These are phyloP conservation scores for Pythium insidiosum DNA, from an alignment of 352 stramenopile genomes.

Conservation along the genomic window DNA sequence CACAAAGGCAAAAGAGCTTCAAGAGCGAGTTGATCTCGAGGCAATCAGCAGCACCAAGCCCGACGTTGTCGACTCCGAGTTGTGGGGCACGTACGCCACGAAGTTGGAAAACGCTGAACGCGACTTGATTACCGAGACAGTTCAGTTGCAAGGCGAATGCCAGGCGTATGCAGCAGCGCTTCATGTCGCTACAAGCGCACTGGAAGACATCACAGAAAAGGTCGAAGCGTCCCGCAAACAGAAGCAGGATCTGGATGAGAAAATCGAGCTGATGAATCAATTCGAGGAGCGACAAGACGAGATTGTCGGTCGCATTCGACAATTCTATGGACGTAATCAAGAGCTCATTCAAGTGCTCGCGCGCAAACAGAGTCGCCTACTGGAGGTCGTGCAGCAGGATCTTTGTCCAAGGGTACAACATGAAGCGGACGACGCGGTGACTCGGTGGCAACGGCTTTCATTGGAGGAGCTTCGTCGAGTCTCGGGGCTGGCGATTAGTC, in stretches of 20 bases:
- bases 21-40: constrained; percentile 4
- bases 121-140: constrained; percentile 8
- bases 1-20: constrained; percentile 12
- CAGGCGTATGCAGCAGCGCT: constrained; percentile 16
- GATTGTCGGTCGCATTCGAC: constrained; percentile 24
- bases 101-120: not conserved
- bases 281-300: constrained; percentile 32
- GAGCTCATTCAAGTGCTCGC: constrained; percentile 11
- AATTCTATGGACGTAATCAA: constrained; percentile 22
- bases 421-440: constrained; percentile 5
- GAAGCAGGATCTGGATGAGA: constrained; percentile 28
- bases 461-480: constrained; percentile 24
- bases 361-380: constrained; percentile 17
- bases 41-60: not conserved
- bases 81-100: constrained; percentile 9
- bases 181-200: constrained; percentile 5
- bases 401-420: constrained; percentile 2
- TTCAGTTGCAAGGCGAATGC: constrained; percentile 23
- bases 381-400: constrained; percentile 4
- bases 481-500: constrained; percentile 8
- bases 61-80: constrained; percentile 2
- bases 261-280: constrained; percentile 28
- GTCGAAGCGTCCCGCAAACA: constrained; percentile 15
- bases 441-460: constrained; percentile 8
- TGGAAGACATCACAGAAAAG: constrained; percentile 11